Conservation (phyloP, 495 filamentous ascomycete species). For the Astrothelium macrocarpum region DNA sequence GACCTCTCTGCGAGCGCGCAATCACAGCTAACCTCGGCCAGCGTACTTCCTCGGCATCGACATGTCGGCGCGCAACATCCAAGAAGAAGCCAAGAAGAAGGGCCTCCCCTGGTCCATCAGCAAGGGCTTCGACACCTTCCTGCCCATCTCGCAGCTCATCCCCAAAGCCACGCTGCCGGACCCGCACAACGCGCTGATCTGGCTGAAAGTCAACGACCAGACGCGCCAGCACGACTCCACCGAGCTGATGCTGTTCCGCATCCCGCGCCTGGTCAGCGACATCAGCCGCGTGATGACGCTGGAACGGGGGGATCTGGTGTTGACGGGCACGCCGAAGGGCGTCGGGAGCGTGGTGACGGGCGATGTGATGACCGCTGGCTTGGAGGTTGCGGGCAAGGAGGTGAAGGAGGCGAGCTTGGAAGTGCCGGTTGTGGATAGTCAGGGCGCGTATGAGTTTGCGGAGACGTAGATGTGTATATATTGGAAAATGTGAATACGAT, state of each 20-base stretch:
- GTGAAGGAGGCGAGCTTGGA: conserved; percentile 79
- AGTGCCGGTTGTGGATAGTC: conserved; percentile 65
- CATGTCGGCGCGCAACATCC: conserved; percentile 87
- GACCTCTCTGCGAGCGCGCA: not conserved
- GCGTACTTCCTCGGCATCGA: conserved; percentile 81
- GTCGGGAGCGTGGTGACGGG: conserved; percentile 78
- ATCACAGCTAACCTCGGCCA: conserved; percentile 22
- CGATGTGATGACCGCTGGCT: conserved; percentile 79
- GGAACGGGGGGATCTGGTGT: conserved; percentile 79
- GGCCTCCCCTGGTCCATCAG: conserved; percentile 92
- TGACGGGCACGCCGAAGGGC: conserved; percentile 95
- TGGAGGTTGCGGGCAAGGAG: conserved; percentile 73
- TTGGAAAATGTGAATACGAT: no score
- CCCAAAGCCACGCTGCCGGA: conserved; percentile 67
- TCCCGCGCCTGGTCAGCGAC: conserved; percentile 78
- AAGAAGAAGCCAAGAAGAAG: conserved; percentile 93
- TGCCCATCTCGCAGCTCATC: conserved; percentile 72
- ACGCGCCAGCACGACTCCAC: conserved; percentile 75
- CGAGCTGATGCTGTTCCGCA: conserved; percentile 80
- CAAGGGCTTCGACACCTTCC: conserved; percentile 97
- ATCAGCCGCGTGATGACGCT: conserved; percentile 92
- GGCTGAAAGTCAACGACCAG: conserved; percentile 67
- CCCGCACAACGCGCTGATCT: conserved; percentile 79
- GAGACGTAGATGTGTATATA: conserved; percentile 50
- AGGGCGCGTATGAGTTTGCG: conserved; percentile 44